A percentile compares a stretch with the other conserved stretches of the same genome.
These are phyloP conservation scores for Pyrenochaeta sp. DNA, from an alignment of 2,329 filamentous ascomycete genomes.

Conservation along the genomic window DNA sequence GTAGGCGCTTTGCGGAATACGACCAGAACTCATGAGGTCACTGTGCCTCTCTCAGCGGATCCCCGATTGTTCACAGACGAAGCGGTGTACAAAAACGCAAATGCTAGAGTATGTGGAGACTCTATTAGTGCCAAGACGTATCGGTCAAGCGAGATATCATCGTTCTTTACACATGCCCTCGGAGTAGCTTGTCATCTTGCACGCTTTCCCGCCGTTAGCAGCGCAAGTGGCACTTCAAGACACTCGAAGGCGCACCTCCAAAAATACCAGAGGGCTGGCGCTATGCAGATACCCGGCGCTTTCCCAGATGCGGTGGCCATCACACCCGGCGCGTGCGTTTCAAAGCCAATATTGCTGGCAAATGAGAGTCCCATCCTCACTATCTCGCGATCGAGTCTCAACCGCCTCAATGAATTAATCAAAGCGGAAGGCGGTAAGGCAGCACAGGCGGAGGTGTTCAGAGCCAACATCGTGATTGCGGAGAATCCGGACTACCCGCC, in stretches of 20 bases:
- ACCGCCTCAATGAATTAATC: conserved; percentile 78
- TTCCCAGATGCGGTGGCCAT: conserved; percentile 59
- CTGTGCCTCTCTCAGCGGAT: conserved; percentile 71
- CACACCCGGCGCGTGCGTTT: conserved; percentile 60
- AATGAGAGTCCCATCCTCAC: conserved; percentile 95
- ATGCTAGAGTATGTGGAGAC: conserved; percentile 85
- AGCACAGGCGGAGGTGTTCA: conserved; percentile 78
- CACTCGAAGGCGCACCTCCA: conserved; percentile 76
- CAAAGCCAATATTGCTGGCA: conserved; percentile 75
- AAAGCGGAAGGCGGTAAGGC: conserved; percentile 67
- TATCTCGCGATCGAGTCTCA: conserved; percentile 81
- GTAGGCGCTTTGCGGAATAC: conserved; percentile 46
- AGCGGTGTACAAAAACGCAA: conserved; percentile 51
- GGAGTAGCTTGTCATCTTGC: conserved; percentile 84
- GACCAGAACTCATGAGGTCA: conserved; percentile 47
- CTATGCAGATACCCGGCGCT: conserved; percentile 59
- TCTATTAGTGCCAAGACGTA: conserved; percentile 76
- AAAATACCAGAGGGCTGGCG: conserved; percentile 50
- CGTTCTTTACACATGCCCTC: conserved; percentile 79
- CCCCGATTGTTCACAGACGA: conserved; percentile 63
- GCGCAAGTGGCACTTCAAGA: conserved; percentile 62
- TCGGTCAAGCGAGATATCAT: conserved; percentile 68
- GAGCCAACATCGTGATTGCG: conserved; percentile 84
- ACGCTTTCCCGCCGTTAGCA: conserved; percentile 74
- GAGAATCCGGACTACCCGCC: conserved; percentile 52